Evolutionary conservation across 139 green algal genomes (phyloP), one percentile per base, ranked within the genome.

Genomic region (Parachlorella kessleri): DNA sequence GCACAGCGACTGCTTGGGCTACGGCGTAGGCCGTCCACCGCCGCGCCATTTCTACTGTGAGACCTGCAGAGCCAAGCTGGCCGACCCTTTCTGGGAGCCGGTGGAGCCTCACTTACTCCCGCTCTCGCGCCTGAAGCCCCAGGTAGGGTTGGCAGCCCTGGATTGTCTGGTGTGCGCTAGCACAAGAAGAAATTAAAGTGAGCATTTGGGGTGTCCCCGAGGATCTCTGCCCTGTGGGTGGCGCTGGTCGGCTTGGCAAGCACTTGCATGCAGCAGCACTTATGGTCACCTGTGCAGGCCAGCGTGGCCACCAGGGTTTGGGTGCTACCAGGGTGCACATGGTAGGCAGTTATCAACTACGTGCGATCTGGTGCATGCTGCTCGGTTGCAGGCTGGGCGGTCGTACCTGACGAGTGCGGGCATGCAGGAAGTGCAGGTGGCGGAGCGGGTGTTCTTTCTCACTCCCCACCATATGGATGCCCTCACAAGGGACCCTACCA

Each of bases 51-150:
- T 83, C 78, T 55, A 75, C 40, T 94, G 88, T 69, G 86, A 92
- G 74, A n/a, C 55, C 21, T 94, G 92, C 41, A 75, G 66, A 26
- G 70, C 85, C 0, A 69, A 75, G 6, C 73, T 89, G 14, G 85
- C 88, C 23, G 92, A 96, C 74, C 92, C 92, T 0, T 96, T 95
- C 69, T 95, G 90, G 89, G 82, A 86, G 67, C 40, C 81, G 4
- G 70, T 83, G 53, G 83, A 88, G 40, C 26, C 63, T 24, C 39
- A 66, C 1, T 64, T 96, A 28, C 73, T 92, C 71, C 66, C 81
- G 40, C 26, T 80, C 10, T 35, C 79, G 5, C 78, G 71, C 76
- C 83, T 92, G 6, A 75, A 55, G 32, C 59, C 53, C 54, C 70
- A 71, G 72, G 38, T 69, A 64, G 59, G n/a, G n/a, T n/a, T n/a